Base-by-base conservation (phyloP, 495 filamentous ascomycete species). In the Friedmanniomyces simplex region DNA sequence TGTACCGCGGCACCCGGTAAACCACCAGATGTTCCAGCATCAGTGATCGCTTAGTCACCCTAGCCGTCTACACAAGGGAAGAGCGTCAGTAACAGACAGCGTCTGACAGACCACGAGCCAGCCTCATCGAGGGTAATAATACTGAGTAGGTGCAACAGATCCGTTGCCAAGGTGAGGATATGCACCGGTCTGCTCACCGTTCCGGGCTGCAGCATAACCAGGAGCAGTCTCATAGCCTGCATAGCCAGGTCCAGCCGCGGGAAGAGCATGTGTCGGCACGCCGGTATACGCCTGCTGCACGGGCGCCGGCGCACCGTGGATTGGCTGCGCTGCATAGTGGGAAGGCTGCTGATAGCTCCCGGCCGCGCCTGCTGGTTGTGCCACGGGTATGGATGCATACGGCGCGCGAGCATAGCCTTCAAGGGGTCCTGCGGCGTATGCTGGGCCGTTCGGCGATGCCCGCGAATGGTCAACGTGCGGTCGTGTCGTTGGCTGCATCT, bases 221-320 rank as follows among this genome's bases (percentile, higher is more conserved):
- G 39, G 13, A 16, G 13, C 39, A 13, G 13, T 43, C 14, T 13
- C 39, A 13, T 43, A 43, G 14, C 5, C 14, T 16, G 39, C 39
- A 16, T 43, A 20, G 5, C 14, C 14, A 5, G 4, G 5, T n/a
- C 18, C 39, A 16, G 14, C 3, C 2, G 18, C 5, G 39, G 18
- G 14, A n/a, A 13, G 39, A 43, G 13, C 39, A 43, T 16, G 18
- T 20, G 39, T 2, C 3, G 39, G 5, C 4, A 16, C 14, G 2
- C 14, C 39, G 14, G 39, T 43, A 13, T 43, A 20, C 4, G 37
- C 53, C 24, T 53, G 54, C 42, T 62, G 59, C 34, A 62, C 54
- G 13, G 54, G 59, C 4, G 59, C 59, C 4, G 54, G 59, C 2
- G 59, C 59, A 24, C 59, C 59, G 42, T 62, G 59, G 0, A 62